Conservation (phyloP, 371 early-diverging fungal species). For the Encephalitozoon hellem region DNA sequence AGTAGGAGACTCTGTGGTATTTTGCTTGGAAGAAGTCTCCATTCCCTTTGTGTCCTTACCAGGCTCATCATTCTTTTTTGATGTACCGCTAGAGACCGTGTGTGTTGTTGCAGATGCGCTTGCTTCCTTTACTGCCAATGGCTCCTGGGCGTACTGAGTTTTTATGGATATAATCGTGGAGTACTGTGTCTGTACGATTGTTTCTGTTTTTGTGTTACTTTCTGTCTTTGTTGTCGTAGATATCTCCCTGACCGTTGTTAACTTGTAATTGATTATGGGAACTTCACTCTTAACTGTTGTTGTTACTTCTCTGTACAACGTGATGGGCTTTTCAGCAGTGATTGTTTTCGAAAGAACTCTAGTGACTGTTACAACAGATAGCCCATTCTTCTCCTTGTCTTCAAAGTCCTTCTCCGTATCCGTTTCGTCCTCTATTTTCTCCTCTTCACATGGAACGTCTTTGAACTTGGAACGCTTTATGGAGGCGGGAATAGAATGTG, state of each 20-base stretch:
- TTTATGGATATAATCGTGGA: not conserved
- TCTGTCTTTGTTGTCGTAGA: slow-evolving; percentile 20
- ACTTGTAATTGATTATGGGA: slow-evolving; percentile 53
- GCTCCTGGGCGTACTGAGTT: not conserved
- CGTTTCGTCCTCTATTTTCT: not conserved
- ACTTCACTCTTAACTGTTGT: slow-evolving; percentile 44
- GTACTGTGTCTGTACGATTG: not conserved
- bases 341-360: slow-evolving; percentile 17
- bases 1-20: not conserved
- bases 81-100: not conserved
- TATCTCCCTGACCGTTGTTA: slow-evolving; percentile 47
- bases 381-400: not conserved
- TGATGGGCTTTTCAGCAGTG: slow-evolving; percentile 49
- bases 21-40: not conserved
- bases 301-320: slow-evolving; percentile 52
- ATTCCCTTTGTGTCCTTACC: not conserved
- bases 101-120: not conserved
- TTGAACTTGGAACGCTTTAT: not conserved
- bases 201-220: not conserved
- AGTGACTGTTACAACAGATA: slow-evolving; percentile 41
- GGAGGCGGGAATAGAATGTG: not conserved
- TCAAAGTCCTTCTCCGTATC: not conserved
- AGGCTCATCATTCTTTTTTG: not conserved
- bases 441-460: not conserved
- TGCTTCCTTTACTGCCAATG: not conserved